phyloP scores from a whole-genome alignment of 192 early-diverging fungal species.

The Coemansia erecta region DNA sequence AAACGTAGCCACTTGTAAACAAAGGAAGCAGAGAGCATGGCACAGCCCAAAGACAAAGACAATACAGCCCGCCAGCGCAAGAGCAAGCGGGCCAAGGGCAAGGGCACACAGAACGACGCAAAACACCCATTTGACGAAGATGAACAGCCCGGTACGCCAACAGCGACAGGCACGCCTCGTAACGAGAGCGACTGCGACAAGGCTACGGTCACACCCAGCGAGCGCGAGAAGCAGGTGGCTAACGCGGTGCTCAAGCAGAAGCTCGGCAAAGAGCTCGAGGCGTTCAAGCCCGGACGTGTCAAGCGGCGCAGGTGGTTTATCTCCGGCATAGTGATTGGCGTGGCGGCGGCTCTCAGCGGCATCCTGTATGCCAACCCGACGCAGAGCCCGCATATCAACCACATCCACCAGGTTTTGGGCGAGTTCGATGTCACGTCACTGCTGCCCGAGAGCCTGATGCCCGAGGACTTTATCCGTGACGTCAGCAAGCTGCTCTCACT shows the following conservation, averaged over 20 bases:
- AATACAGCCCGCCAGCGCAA: background rate
- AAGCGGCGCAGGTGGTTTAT: constrained; percentile 53
- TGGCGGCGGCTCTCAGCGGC: constrained; percentile 41
- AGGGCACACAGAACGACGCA: background rate
- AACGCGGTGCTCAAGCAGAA: constrained; percentile 4
- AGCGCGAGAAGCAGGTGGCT: background rate
- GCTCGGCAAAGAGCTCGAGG: constrained; percentile 5
- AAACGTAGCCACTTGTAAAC: no score
- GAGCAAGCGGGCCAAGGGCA: background rate
- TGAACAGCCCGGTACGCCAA: background rate
- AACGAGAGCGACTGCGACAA: no score
- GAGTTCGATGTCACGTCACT: constrained; percentile 68
- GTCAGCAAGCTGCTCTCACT: constrained; percentile 57
- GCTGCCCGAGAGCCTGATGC: constrained; percentile 62
- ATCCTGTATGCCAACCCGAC: constrained; percentile 52
- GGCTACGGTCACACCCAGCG: constrained; percentile 17
- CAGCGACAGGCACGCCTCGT: no score
- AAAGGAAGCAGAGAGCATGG: no score
- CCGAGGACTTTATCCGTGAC: constrained; percentile 71
- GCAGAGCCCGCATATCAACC: constrained; percentile 53
- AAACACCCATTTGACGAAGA: background rate
- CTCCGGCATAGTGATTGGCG: constrained; percentile 60
- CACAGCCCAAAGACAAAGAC: background rate
- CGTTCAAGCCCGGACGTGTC: constrained; percentile 15
- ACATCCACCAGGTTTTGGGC: constrained; percentile 45